phyloP scores from a whole-genome alignment of 306 rosid genomes.

The Lablab purpureus region DNA sequence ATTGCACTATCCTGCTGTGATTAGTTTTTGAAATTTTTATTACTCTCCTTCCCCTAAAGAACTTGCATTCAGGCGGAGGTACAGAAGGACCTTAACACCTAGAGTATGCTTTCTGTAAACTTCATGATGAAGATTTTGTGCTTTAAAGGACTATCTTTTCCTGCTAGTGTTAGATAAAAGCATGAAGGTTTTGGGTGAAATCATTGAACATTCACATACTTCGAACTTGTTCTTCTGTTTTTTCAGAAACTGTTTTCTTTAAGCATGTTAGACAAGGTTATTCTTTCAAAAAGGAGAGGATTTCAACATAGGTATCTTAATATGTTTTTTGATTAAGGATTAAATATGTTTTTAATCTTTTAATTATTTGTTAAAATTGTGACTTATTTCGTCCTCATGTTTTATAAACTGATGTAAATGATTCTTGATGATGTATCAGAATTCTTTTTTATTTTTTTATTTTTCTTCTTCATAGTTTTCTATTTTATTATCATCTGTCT shows the following conservation, averaged over 20 bases:
- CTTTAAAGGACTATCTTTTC: conserved; percentile 29
- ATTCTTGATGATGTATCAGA: no score
- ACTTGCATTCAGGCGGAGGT: conserved; percentile 24
- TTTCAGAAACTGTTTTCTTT: conserved; percentile 25
- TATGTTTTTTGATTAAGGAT: no score
- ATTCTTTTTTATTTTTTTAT: no score
- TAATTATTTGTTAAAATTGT: no score
- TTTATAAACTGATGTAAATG: no score
- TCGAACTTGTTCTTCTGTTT: conserved; percentile 7
- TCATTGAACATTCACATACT: conserved; percentile 22
- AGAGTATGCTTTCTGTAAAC: conserved; percentile 4
- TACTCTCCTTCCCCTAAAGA: neutral
- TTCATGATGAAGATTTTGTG: conserved; percentile 12
- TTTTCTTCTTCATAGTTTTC: no score
- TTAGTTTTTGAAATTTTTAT: conserved; percentile 18
- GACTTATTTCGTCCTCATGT: no score
- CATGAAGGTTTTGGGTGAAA: conserved; percentile 22
- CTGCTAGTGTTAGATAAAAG: neutral
- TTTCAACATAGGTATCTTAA: neutral
- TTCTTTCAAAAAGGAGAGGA: conserved; percentile 15
- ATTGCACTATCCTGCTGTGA: neutral
- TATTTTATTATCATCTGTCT: no score
- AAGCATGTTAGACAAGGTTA: conserved; percentile 31
- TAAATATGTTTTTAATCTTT: no score
- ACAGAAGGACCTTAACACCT: neutral